phyloP scores from a whole-genome alignment of 192 early-diverging fungal genomes.

The Dimargaris cristalligena region DNA sequence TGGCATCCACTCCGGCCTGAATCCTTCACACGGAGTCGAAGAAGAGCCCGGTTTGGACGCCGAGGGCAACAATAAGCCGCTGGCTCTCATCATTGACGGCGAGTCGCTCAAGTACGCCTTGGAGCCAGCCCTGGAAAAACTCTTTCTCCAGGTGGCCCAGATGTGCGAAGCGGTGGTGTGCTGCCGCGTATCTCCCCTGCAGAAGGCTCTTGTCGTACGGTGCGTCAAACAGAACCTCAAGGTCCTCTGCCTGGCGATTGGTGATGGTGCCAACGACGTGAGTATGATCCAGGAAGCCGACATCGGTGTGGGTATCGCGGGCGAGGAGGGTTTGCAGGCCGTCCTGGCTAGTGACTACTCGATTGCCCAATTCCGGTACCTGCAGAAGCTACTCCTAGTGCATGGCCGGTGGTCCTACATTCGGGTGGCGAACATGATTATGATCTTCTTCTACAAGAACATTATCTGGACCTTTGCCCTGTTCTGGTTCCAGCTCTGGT shows the following conservation, averaged over 20 bases:
- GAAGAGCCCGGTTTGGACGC: neutral
- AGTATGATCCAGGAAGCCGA: slow-evolving; percentile 97
- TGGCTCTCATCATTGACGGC: slow-evolving; percentile 82
- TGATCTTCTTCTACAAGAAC: slow-evolving; percentile 94
- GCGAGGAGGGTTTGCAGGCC: slow-evolving; percentile 89
- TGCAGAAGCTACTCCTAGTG: slow-evolving; percentile 69
- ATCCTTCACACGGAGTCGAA: too few relatives aligned
- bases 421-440: slow-evolving; percentile 67
- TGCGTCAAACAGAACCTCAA: slow-evolving; percentile 69
- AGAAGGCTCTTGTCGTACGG: slow-evolving; percentile 89
- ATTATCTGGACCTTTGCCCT: slow-evolving; percentile 74
- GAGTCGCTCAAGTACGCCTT: slow-evolving; percentile 67
- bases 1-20: slow-evolving; percentile 7
- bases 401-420: slow-evolving; percentile 90
- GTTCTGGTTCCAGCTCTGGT: slow-evolving; percentile 84
- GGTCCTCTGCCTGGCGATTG: slow-evolving; percentile 81
- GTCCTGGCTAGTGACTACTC: slow-evolving; percentile 86
- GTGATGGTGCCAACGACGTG: slow-evolving; percentile 96
- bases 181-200: slow-evolving; percentile 87
- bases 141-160: slow-evolving; percentile 56
- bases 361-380: slow-evolving; percentile 76
- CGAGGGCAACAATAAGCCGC: slow-evolving; percentile 21
- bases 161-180: slow-evolving; percentile 79
- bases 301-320: slow-evolving; percentile 85
- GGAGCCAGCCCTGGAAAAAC: slow-evolving; percentile 31